These are phyloP conservation scores for Poa annua DNA, from an alignment of 176 grass and related monocot genomes.

Conservation along the genomic window DNA sequence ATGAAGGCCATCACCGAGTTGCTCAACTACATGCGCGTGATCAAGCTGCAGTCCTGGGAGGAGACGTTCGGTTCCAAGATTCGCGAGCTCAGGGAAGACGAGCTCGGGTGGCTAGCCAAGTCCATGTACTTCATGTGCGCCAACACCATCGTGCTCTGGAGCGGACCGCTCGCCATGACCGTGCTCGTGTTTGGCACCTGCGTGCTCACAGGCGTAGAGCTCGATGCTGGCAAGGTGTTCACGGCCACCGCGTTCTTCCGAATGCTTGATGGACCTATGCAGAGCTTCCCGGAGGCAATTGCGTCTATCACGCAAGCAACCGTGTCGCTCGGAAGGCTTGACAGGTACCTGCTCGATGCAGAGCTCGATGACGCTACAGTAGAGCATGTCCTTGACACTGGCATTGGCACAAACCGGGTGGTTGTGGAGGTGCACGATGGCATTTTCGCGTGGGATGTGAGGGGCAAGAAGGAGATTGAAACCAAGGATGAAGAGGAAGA, in stretches of 20 bases:
- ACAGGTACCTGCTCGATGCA: conserved; percentile 55
- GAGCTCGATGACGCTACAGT: conserved; percentile 53
- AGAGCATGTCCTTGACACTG: not conserved
- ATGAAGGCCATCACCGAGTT: conserved; percentile 80
- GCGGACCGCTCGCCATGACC: conserved; percentile 57
- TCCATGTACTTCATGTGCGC: conserved; percentile 76
- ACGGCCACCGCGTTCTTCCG: conserved; percentile 56
- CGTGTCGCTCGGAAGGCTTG: conserved; percentile 64
- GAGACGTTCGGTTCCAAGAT: conserved; percentile 55
- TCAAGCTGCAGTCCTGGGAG: conserved; percentile 84
- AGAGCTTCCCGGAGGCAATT: conserved; percentile 70
- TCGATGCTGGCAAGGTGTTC: conserved; percentile 72
- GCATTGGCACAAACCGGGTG: not conserved
- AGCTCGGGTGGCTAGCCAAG: conserved; percentile 64
- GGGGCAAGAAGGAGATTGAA: conserved; percentile 34
- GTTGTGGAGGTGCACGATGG: conserved; percentile 49
- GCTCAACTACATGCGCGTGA: conserved; percentile 70
- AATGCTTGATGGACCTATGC: conserved; percentile 66
- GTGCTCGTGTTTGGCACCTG: conserved; percentile 65
- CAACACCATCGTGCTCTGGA: conserved; percentile 64
- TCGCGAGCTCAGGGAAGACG: conserved; percentile 41
- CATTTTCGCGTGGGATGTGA: conserved; percentile 55
- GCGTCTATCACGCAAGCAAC: conserved; percentile 57
- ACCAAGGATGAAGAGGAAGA: not conserved
- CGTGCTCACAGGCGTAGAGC: conserved; percentile 41